Evolutionary conservation across 352 stramenopile genomes (phyloP).

Genomic region (Lagenidium sp.): DNA sequence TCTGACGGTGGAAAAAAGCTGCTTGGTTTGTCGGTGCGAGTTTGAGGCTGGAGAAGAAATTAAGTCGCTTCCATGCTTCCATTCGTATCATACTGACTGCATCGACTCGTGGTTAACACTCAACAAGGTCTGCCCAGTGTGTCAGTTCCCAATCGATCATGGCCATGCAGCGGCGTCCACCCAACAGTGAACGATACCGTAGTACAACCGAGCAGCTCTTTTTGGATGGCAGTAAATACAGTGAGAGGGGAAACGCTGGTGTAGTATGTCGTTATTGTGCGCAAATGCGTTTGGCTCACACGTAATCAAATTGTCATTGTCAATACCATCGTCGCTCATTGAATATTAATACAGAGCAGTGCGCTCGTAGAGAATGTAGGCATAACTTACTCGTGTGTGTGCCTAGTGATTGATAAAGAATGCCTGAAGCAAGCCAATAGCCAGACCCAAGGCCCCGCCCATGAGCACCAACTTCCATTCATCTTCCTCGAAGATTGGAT

Average conservation of each 20-base stretch:
- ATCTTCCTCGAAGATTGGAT: conserved; percentile 98
- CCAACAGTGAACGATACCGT: conserved; percentile 4
- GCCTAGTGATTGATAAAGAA: conserved; percentile 77
- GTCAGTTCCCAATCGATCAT: no score
- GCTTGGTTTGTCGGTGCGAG: conserved; percentile 89
- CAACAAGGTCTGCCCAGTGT: conserved; percentile 89
- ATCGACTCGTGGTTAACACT: conserved; percentile 90
- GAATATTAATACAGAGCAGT: background rate
- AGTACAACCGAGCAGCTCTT: no score
- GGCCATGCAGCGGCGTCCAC: no score
- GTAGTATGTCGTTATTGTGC: no score
- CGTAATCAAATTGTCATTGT: no score
- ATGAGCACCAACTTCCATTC: conserved; percentile 98
- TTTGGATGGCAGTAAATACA: no score
- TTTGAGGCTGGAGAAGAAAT: conserved; percentile 89
- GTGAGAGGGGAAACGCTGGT: no score
- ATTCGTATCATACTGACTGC: conserved; percentile 91
- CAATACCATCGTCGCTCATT: no score
- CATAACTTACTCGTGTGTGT: no score
- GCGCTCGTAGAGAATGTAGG: no score
- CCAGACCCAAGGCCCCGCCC: conserved; percentile 88
- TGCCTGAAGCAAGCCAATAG: conserved; percentile 90
- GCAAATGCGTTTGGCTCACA: no score
- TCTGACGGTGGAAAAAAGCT: no score
- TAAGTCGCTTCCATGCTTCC: conserved; percentile 90